Evolutionary conservation across 257 asterid species (phyloP), one percentile per base, ranked within the genome.

Genomic region (Fraxinus excelsior): DNA sequence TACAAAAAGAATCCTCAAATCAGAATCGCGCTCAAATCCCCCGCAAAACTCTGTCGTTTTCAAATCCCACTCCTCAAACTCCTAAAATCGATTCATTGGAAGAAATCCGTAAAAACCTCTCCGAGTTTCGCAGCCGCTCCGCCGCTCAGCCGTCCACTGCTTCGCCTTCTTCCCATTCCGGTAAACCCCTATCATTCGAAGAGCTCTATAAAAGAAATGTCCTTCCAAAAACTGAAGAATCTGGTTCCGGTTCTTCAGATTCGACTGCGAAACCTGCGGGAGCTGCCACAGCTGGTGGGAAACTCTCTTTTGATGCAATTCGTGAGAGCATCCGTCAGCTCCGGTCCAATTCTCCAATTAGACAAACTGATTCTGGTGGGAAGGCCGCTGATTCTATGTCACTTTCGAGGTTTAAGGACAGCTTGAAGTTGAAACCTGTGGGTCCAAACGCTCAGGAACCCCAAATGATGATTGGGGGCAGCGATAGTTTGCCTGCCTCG

Each of bases 81-180:
- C 46, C 84, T 28, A 35, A 38, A 37, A 37, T 11, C n/a, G 51
- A 14, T 23, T 60, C 86, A 11, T 1, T 68, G 6, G 78, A 69
- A 0, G 85, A 80, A 18, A 65, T 86, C 16, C 68, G 42, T 5
- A 74, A 72, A 14, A 79, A 73, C 18, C 84, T 88, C 53, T 26
- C 84, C 73, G 83, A 76, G 46, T 86, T 74, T 72, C 88, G 91
- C 62, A 29, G 23, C 64, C 87, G 85, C 31, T 2, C 88, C 21
- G 79, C 76, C 83, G 2, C 85, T 86, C 34, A 76, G 10, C 31
- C 81, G 12, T 64, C 80, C 11, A 37, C 3, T 12, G 26, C 79
- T 67, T 7, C 28, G 14, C 53, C 67, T 0, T 8, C 82, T 0
- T 3, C 84, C 0, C 23, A 7, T 14, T 12, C 73, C 35, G 76